Percentiles rank a stretch among this genome's conserved stretches.
These are phyloP conservation scores for Candida koratica DNA, from an alignment of 805 yeast species.

Conservation along the genomic window DNA sequence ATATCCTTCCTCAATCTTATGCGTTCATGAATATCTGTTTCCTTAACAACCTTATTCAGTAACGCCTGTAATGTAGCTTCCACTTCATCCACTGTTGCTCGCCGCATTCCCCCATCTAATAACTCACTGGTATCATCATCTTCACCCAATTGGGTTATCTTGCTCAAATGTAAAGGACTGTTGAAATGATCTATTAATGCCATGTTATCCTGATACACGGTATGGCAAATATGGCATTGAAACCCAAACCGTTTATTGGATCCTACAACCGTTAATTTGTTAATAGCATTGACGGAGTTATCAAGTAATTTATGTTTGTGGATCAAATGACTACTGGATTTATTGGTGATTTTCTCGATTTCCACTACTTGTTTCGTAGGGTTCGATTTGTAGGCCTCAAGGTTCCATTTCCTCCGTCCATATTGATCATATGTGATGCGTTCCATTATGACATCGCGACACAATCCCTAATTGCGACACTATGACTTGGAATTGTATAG, in stretches of 20 bases:
- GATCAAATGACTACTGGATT: slow-evolving; percentile 16
- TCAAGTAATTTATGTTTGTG: slow-evolving; percentile 32
- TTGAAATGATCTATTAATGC: slow-evolving; percentile 82
- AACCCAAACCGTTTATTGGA: slow-evolving; percentile 65
- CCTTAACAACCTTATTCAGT: slow-evolving; percentile 2
- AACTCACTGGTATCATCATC: slow-evolving; percentile 16
- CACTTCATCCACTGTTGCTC: slow-evolving; percentile 36
- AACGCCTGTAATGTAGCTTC: slow-evolving; percentile 8
- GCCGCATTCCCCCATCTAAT: slow-evolving; percentile 33
- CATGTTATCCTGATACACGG: slow-evolving; percentile 78
- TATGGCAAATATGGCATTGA: slow-evolving; percentile 73
- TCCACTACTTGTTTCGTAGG: slow-evolving; percentile 18
- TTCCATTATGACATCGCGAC: not conserved
- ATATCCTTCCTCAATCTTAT: slow-evolving; percentile 36
- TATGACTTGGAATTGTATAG: slow-evolving; percentile 20
- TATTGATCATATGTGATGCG: slow-evolving; percentile 32
- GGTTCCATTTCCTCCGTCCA: slow-evolving; percentile 75
- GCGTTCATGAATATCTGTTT: slow-evolving; percentile 33
- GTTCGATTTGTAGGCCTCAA: slow-evolving; percentile 53
- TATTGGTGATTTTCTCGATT: slow-evolving; percentile 8
- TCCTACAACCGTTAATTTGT: slow-evolving; percentile 32
- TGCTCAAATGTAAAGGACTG: slow-evolving; percentile 59
- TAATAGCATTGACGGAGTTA: slow-evolving; percentile 30
- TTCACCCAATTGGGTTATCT: slow-evolving; percentile 18
- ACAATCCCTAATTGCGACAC: no score